phyloP scores from a whole-genome alignment of 352 stramenopile species.

The Phytophthora pini region DNA sequence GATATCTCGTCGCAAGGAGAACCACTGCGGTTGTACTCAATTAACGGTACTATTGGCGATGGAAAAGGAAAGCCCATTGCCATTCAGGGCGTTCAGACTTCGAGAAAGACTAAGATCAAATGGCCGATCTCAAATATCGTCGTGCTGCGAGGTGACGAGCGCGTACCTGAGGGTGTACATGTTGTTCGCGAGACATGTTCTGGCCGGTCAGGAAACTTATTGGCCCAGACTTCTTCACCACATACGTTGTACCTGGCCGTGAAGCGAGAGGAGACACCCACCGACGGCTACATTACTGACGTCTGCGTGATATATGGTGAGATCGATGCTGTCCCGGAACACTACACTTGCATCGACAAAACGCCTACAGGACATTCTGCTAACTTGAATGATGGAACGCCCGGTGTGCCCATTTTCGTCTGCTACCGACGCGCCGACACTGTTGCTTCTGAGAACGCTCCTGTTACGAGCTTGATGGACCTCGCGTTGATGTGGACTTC shows the following conservation, averaged over 20 bases:
- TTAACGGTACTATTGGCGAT: slow-evolving; percentile 81
- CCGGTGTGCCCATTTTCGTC: slow-evolving; percentile 83
- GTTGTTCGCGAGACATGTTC: slow-evolving; percentile 77
- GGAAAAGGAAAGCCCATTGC: slow-evolving; percentile 56
- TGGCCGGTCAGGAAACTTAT: slow-evolving; percentile 69
- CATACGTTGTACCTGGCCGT: slow-evolving; percentile 80
- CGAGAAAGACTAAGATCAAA: slow-evolving; percentile 64
- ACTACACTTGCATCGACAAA: slow-evolving; percentile 73
- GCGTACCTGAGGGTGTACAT: slow-evolving; percentile 72
- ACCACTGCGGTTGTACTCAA: slow-evolving; percentile 37
- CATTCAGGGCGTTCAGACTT: slow-evolving; percentile 70
- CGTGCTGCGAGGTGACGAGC: slow-evolving; percentile 76
- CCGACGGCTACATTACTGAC: slow-evolving; percentile 66
- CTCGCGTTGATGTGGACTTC: slow-evolving; percentile 83
- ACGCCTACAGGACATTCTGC: slow-evolving; percentile 76
- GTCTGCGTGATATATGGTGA: slow-evolving; percentile 88
- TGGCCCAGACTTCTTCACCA: slow-evolving; percentile 76
- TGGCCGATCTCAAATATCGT: slow-evolving; percentile 81
- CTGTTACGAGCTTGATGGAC: slow-evolving; percentile 77
- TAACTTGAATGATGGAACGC: slow-evolving; percentile 85
- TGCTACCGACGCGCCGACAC: slow-evolving; percentile 61
- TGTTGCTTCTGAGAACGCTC: slow-evolving; percentile 10
- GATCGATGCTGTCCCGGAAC: slow-evolving; percentile 83
- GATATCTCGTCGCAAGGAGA: slow-evolving; percentile 28
- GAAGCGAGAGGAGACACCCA: slow-evolving; percentile 62